These are phyloP conservation scores for Candida sonorensis DNA, from an alignment of 805 yeast genomes.

Conservation along the genomic window DNA sequence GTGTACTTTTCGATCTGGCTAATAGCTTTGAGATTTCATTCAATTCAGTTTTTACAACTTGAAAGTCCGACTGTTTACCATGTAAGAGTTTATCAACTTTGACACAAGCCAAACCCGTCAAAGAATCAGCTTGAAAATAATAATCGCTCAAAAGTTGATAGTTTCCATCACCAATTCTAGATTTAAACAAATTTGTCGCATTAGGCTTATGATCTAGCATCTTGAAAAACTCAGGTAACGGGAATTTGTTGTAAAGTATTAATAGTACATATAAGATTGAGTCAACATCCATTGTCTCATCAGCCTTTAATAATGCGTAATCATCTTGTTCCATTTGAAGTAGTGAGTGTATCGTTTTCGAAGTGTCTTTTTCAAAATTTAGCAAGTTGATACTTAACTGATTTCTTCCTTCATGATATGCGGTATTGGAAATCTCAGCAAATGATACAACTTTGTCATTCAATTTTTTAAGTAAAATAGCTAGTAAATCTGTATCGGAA, in stretches of 20 bases:
- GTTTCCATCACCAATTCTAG: slow-evolving; percentile 28
- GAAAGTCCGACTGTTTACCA: too few species aligned
- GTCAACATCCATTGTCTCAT: slow-evolving; percentile 54
- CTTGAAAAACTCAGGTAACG: slow-evolving; percentile 64
- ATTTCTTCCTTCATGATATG: slow-evolving; percentile 76
- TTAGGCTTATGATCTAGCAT: slow-evolving; percentile 43
- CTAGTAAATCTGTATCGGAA: slow-evolving; percentile 54
- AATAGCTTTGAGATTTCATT: slow-evolving; percentile 24
- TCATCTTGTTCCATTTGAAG: slow-evolving; percentile 67
- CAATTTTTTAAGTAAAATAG: slow-evolving; percentile 42
- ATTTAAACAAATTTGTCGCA: slow-evolving; percentile 33
- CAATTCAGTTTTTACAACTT: slow-evolving; percentile 21
- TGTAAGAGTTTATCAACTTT: slow-evolving; percentile 23
- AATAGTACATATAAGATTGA: slow-evolving; percentile 52
- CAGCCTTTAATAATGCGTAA: slow-evolving; percentile 60
- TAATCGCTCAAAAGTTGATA: slow-evolving; percentile 41
- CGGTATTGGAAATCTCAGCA: slow-evolving; percentile 52
- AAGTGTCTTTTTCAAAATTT: slow-evolving; percentile 58
- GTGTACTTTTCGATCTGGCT: slow-evolving; percentile 25
- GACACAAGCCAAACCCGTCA: slow-evolving; percentile 38
- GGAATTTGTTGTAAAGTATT: slow-evolving; percentile 44
- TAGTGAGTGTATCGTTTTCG: slow-evolving; percentile 55
- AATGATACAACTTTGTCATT: slow-evolving; percentile 41
- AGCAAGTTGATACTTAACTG: slow-evolving; percentile 62
- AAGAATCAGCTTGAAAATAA: slow-evolving; percentile 58